Percentiles rank a stretch among this genome's conserved stretches.
These are phyloP conservation scores for Arthrobotrys sphaeroides DNA, from an alignment of 2,329 filamentous ascomycete genomes.

Conservation along the genomic window DNA sequence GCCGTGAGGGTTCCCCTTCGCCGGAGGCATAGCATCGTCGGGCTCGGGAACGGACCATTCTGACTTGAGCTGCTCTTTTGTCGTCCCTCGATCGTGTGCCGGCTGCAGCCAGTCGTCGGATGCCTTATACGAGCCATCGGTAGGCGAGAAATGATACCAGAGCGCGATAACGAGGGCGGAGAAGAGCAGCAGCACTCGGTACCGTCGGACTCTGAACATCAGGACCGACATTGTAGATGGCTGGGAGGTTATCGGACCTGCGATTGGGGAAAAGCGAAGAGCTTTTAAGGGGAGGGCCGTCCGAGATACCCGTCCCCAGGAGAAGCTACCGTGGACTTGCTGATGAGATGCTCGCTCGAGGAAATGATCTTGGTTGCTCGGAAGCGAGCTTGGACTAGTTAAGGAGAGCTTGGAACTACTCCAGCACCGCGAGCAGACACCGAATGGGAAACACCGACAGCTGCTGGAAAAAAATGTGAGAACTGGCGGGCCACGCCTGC, in stretches of 20 bases:
- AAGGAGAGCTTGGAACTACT: background rate
- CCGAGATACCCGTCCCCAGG: conserved; percentile 17
- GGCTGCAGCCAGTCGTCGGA: conserved; percentile 45
- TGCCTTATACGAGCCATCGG: conserved; percentile 27
- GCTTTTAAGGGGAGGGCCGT: conserved; percentile 9
- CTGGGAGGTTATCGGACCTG: background rate
- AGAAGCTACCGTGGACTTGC: background rate
- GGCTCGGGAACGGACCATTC: conserved; percentile 51
- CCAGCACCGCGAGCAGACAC: background rate
- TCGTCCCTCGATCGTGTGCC: conserved; percentile 44
- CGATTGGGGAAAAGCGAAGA: background rate
- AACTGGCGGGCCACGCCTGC: no score
- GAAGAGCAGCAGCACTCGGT: conserved; percentile 48
- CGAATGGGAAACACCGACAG: no score
- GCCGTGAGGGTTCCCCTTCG: conserved; percentile 41
- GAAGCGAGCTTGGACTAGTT: background rate
- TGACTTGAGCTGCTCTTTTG: conserved; percentile 41
- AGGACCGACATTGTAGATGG: conserved; percentile 35
- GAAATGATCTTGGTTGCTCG: background rate
- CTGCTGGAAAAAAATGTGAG: no score
- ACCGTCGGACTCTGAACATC: conserved; percentile 50
- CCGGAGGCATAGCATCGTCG: conserved; percentile 50
- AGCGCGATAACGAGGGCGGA: conserved; percentile 44
- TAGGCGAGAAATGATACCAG: conserved; percentile 52
- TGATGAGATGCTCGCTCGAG: background rate